A percentile compares a stretch with the other conserved stretches of the same genome.
Evolutionary conservation across 108 stramenopile species (phyloP).

Genomic region (Cyclotella atomus): DNA sequence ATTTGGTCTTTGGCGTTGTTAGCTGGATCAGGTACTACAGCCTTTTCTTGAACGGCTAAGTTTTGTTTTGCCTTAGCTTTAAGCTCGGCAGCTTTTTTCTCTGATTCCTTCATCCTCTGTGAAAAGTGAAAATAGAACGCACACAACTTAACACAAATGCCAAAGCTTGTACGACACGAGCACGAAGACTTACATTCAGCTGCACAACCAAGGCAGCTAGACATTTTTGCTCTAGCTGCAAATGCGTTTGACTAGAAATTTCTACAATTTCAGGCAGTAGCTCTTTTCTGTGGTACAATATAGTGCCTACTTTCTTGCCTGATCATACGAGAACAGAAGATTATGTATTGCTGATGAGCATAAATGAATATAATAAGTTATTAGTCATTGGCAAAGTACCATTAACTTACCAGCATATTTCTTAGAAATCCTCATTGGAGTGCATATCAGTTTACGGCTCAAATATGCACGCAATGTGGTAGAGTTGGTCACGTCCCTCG

Average conservation of each 20-base stretch:
- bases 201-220: slow-evolving; percentile 6
- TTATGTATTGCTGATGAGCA: too few relatives aligned
- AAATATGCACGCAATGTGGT: slow-evolving; percentile 38
- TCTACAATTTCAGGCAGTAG: background rate
- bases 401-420: slow-evolving; percentile 31
- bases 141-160: background rate
- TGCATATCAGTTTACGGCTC: slow-evolving; percentile 37
- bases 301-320: slow-evolving; percentile 39
- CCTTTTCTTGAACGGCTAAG: background rate
- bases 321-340: background rate
- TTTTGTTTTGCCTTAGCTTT: background rate
- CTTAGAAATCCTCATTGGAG: slow-evolving; percentile 44
- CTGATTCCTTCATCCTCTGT: background rate
- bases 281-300: slow-evolving; percentile 14
- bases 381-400: background rate
- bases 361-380: background rate
- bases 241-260: slow-evolving; percentile 10
- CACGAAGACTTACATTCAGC: slow-evolving; percentile 6
- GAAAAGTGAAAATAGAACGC: background rate
- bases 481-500: slow-evolving; percentile 12
- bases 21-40: background rate
- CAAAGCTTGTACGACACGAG: background rate
- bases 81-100: background rate
- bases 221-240: slow-evolving; percentile 32
- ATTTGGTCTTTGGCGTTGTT: background rate